A percentile compares a stretch with the other conserved stretches of the same genome.
These are phyloP conservation scores for Saturnispora bothae DNA, from an alignment of 805 yeast species.

Conservation along the genomic window DNA sequence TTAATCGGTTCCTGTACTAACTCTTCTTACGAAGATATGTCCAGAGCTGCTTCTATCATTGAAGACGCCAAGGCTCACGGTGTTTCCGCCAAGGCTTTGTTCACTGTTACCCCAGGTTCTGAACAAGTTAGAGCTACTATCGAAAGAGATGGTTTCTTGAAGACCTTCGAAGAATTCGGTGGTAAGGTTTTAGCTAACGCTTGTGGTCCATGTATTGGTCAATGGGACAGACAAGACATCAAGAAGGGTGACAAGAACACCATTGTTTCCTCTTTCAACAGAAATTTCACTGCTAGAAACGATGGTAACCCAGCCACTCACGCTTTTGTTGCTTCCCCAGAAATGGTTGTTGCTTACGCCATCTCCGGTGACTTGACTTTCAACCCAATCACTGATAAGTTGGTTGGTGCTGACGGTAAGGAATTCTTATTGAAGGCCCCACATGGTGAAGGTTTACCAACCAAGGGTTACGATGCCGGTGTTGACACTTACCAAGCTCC, in stretches of 20 bases:
- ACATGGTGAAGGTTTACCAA: constrained; percentile 75
- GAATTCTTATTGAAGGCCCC: constrained; percentile 74
- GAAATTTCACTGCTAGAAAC: constrained; percentile 95
- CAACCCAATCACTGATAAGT: constrained; percentile 85
- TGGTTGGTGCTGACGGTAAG: constrained; percentile 58
- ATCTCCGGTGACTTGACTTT: constrained; percentile 88
- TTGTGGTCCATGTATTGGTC: constrained; percentile 99
- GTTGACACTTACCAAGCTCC: constrained; percentile 95
- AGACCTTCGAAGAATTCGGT: constrained; percentile 74
- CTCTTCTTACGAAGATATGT: constrained; percentile 97
- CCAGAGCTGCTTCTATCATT: constrained; percentile 86
- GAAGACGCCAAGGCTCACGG: constrained; percentile 82
- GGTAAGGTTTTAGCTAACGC: constrained; percentile 94
- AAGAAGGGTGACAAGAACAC: constrained; percentile 60
- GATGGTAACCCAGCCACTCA: constrained; percentile 97
- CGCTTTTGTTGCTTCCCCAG: constrained; percentile 98
- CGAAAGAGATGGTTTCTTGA: constrained; percentile 85
- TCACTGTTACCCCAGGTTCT: constrained; percentile 95
- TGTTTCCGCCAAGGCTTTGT: constrained; percentile 79
- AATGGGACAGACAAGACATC: constrained; percentile 92
- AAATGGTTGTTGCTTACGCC: constrained; percentile 92
- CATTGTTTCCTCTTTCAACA: constrained; percentile 92
- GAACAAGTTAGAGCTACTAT: constrained; percentile 97
- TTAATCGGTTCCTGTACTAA: constrained; percentile 97
- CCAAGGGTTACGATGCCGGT: constrained; percentile 48